Evolutionary conservation across 2,329 filamentous ascomycete species (phyloP).

Genomic region (Trichoderma aggressivum): DNA sequence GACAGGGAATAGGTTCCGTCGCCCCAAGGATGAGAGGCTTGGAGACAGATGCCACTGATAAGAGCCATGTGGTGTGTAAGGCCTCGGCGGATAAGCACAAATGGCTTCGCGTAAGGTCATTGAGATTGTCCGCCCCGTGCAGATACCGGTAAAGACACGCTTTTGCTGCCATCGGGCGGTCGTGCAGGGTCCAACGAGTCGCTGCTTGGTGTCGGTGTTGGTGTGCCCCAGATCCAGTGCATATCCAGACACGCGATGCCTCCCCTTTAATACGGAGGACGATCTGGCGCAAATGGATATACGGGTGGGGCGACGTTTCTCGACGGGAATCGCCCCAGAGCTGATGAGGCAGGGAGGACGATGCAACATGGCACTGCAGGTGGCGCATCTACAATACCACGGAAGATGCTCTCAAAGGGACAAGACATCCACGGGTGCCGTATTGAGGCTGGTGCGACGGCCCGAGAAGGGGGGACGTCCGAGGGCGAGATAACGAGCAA

Average conservation of each 20-base stretch:
- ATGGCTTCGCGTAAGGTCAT: constrained; percentile 16
- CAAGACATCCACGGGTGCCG: not conserved
- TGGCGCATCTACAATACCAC: not conserved
- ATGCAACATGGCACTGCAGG: constrained; percentile 14
- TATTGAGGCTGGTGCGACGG: not conserved
- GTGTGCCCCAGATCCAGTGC: not conserved
- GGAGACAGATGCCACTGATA: constrained; percentile 14
- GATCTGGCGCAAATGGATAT: not conserved
- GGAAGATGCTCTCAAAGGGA: not conserved
- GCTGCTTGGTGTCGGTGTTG: not conserved
- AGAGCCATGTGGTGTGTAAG: constrained; percentile 15
- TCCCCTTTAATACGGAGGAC: not conserved
- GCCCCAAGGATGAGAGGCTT: not conserved
- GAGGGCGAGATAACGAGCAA: not conserved
- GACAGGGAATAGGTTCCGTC: constrained; percentile 13
- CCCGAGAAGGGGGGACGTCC: not conserved
- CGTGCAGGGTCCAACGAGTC: not conserved
- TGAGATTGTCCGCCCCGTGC: not conserved
- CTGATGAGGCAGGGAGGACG: not conserved
- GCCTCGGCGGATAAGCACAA: constrained; percentile 18
- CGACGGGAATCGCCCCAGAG: not conserved
- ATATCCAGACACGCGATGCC: not conserved
- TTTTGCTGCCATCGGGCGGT: not conserved
- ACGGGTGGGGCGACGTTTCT: not conserved
- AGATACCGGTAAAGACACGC: not conserved